Conservation (phyloP, 768 basidiomycete genomes). For the Leccinum arenicola region DNA sequence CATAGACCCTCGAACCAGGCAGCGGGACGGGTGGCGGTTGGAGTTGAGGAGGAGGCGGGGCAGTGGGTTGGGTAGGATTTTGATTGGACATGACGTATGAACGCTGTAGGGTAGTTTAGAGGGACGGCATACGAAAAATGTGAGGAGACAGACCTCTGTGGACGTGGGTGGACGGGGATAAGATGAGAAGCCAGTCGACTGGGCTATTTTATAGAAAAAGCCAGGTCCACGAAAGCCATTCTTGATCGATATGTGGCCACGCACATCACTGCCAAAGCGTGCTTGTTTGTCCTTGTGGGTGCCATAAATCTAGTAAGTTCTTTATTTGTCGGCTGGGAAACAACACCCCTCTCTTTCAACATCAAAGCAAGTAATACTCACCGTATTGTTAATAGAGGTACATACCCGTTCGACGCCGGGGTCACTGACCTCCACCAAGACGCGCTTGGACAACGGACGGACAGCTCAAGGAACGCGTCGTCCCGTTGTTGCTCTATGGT, state of each 20-base stretch:
- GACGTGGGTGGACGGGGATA: background rate
- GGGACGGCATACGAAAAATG: background rate
- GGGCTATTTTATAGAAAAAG: conserved; percentile 23
- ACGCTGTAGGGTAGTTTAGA: conserved; percentile 4
- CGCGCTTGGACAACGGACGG: background rate
- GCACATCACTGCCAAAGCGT: conserved; percentile 30
- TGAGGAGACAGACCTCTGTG: conserved; percentile 5
- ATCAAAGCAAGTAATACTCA: conserved; percentile 4
- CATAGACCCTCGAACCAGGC: conserved; percentile 20
- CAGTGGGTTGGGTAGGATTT: conserved; percentile 9
- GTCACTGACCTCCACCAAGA: background rate
- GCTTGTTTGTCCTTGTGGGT: conserved; percentile 49
- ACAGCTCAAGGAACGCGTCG: background rate
- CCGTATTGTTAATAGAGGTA: background rate
- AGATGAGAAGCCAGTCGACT: background rate
- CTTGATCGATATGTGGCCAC: conserved; percentile 30
- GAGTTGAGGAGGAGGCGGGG: conserved; percentile 1
- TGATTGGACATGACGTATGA: conserved; percentile 16
- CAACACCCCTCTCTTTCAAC: conserved; percentile 3
- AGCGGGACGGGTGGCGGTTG: conserved; percentile 7
- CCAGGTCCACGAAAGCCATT: conserved; percentile 31
- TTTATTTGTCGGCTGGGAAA: conserved; percentile 34
- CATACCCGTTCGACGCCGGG: background rate
- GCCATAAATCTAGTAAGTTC: conserved; percentile 21
- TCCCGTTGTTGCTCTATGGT: conserved; percentile 2